Conservation (phyloP, 352 stramenopile species). For the Globisporangium camurandrum region DNA sequence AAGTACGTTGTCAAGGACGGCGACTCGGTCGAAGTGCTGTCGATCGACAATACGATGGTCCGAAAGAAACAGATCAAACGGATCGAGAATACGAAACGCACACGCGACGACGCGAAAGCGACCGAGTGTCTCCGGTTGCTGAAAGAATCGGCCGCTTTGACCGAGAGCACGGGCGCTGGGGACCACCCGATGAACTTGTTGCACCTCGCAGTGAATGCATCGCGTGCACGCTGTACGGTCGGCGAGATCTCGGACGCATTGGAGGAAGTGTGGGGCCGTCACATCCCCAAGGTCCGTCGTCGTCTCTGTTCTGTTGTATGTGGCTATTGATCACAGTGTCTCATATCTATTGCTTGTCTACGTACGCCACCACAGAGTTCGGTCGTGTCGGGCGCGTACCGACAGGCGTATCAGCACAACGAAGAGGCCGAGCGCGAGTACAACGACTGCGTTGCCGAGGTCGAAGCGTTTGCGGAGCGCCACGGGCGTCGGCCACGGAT, state of each 20-base stretch:
- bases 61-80: constrained; percentile 87
- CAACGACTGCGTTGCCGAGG: constrained; percentile 76
- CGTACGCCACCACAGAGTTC: constrained; percentile 29
- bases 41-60: constrained; percentile 92
- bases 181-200: constrained; percentile 93
- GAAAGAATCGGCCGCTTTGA: constrained; percentile 41
- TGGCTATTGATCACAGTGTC: not conserved
- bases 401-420: constrained; percentile 44
- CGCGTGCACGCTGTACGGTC: constrained; percentile 87
- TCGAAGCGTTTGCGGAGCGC: constrained; percentile 89
- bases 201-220: constrained; percentile 89
- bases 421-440: constrained; percentile 82
- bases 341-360: not conserved
- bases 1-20: constrained; percentile 90
- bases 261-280: constrained; percentile 92
- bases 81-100: constrained; percentile 78
- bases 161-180: constrained; percentile 61
- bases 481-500: constrained; percentile 92
- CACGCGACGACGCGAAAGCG: constrained; percentile 72
- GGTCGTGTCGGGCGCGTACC: constrained; percentile 51
- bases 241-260: constrained; percentile 94
- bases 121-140: constrained; percentile 45
- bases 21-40: constrained; percentile 88
- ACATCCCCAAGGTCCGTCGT: constrained; percentile 67
- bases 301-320: not conserved